Evolutionary conservation across 2,329 filamentous ascomycete species (phyloP).

Genomic region (Trichoderma aggressivum): DNA sequence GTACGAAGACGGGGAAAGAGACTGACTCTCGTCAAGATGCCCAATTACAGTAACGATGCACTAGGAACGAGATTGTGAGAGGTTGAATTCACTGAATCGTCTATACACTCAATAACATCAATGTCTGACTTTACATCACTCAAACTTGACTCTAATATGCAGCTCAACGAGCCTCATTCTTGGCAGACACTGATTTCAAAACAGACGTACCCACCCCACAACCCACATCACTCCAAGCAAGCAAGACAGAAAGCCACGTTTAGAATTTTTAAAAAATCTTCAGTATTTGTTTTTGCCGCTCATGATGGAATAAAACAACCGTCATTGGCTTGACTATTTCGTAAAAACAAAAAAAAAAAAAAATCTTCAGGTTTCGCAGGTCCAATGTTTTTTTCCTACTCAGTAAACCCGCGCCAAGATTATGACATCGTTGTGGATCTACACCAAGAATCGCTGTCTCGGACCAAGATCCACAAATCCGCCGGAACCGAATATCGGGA

Average conservation of each 20-base stretch:
- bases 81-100: not conserved
- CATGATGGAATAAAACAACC: not conserved
- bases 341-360: not conserved
- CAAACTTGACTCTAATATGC: not conserved
- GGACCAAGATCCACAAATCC: conserved; percentile 8
- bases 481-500: not conserved
- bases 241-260: not conserved
- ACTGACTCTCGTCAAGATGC: not conserved
- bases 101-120: not conserved
- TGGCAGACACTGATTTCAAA: not conserved
- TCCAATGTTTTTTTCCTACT: not conserved
- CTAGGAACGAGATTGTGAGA: not conserved
- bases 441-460: not conserved
- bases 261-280: not conserved
- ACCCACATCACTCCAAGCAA: not conserved
- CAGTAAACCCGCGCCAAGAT: not conserved
- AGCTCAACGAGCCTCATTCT: not conserved
- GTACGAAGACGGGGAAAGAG: not conserved
- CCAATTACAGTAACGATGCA: not conserved
- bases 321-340: not conserved
- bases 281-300: not conserved
- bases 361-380: not conserved
- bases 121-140: not conserved
- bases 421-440: conserved; percentile 12
- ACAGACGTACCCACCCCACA: not conserved